Percentiles rank a stretch among this genome's conserved stretches.
These are phyloP conservation scores for Globisporangium cederbergense DNA, from an alignment of 352 stramenopile species.

Conservation along the genomic window DNA sequence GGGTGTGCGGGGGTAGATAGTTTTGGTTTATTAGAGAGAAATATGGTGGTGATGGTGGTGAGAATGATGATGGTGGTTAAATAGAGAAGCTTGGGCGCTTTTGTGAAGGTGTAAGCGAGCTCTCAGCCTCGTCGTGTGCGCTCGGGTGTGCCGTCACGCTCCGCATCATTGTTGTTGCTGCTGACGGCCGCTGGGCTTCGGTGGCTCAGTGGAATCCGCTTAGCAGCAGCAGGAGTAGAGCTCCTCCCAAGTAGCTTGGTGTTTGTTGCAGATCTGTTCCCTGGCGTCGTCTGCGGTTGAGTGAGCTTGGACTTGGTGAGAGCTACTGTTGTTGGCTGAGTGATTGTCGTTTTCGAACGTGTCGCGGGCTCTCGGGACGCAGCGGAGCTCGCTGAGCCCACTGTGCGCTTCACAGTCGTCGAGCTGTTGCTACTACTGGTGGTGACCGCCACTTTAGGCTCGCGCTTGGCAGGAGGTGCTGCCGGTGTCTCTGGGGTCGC, in stretches of 20 bases:
- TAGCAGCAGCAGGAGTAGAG: neutral
- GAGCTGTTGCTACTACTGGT: conserved; percentile 1
- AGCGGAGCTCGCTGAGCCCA: conserved; percentile 8
- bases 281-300: neutral
- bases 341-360: neutral
- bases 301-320: neutral
- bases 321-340: neutral
- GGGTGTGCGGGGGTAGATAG: neutral
- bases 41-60: neutral
- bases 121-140: conserved; percentile 14
- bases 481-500: conserved; percentile 1
- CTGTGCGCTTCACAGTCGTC: neutral
- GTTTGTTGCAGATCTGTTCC: neutral
- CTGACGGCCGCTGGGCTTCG: conserved; percentile 7
- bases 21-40: neutral
- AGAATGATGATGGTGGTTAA: neutral
- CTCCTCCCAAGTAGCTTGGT: neutral
- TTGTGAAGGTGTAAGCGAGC: neutral
- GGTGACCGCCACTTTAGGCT: neutral
- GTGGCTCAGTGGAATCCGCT: conserved; percentile 11
- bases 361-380: neutral
- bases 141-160: conserved; percentile 23
- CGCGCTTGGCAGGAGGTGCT: neutral
- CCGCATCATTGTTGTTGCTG: conserved; percentile 28
- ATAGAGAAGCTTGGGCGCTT: conserved; percentile 4